Base-by-base conservation (phyloP, 2,329 filamentous ascomycete species). In the Akanthomyces muscarius region DNA sequence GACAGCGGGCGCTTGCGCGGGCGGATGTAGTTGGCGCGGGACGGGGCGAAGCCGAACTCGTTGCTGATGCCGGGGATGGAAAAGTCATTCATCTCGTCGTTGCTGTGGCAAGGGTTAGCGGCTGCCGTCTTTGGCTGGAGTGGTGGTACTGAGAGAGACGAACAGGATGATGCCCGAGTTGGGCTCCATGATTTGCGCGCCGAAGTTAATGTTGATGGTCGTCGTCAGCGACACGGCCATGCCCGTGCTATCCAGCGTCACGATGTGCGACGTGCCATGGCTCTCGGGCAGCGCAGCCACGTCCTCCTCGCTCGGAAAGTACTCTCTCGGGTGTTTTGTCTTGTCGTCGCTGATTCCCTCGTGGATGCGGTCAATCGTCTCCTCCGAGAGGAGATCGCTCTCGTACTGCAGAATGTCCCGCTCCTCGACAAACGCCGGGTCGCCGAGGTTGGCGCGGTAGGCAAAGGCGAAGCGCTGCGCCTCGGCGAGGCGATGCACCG, bases 391-490 rank as follows among this genome's bases (percentile, higher is more conserved):
- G 81, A 98, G 90, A 3, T 81, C 73, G 1, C 80, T 73, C 74
- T 97, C 87, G 67, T 89, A 89, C n/a, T 65, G 66, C 11, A 65
- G 48, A 8, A 77, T 73, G 10, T 80, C 76, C 57, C 94, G 78
- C 36, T 85, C 84, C 0, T 80, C 68, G 4, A 96, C 84, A 72
- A 89, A 97, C 1, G 78, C 80, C 0, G 94, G 95, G 73, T 98
- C 95, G 5, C 92, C 94, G 0, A 98, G 83, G 33, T 88, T 82
- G n/a, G 86, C 82, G 63, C 92, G 87, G 69, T 89, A 79, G 4
- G 89, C 92, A 72, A 97, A 98, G 3, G 86, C 92, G 73, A 96
- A 98, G 25, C 92, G 85, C 78, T 97, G 91, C 14, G 92, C 89
- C 79, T 98, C 95, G 70, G 92, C 86, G 67, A 97, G 83, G 16